phyloP scores from a whole-genome alignment of 805 yeast genomes.

The Metschnikowia colocasiae region DNA sequence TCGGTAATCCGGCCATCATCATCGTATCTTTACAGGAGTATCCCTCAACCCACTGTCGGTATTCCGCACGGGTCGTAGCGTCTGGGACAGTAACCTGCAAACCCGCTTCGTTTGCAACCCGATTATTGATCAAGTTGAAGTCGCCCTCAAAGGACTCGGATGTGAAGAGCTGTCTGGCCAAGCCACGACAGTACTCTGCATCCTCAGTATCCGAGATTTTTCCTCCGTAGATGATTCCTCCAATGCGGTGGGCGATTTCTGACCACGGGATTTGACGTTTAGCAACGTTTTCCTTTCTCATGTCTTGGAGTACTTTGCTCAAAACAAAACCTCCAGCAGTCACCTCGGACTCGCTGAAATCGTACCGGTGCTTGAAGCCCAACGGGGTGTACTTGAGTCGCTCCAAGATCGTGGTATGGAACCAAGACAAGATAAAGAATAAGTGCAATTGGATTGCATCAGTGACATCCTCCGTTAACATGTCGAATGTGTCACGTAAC shows the following conservation, averaged over 20 bases:
- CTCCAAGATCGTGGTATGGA: slow-evolving; percentile 60
- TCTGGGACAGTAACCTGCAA: slow-evolving; percentile 45
- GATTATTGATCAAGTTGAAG: slow-evolving; percentile 41
- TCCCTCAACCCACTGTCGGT: slow-evolving; percentile 45
- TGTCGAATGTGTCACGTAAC: slow-evolving; percentile 37
- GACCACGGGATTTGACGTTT: slow-evolving; percentile 47
- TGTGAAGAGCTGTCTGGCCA: slow-evolving; percentile 40
- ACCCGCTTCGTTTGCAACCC: slow-evolving; percentile 12
- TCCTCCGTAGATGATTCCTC: slow-evolving; percentile 63
- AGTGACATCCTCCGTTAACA: neutral
- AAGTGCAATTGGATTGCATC: slow-evolving; percentile 27
- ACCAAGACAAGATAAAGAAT: slow-evolving; percentile 61
- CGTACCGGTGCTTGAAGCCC: slow-evolving; percentile 61
- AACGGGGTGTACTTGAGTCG: slow-evolving; percentile 56
- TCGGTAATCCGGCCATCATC: slow-evolving; percentile 50
- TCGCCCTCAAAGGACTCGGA: slow-evolving; percentile 36
- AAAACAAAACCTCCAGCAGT: slow-evolving; percentile 45
- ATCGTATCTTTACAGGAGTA: slow-evolving; percentile 55
- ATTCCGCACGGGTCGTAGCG: slow-evolving; percentile 31
- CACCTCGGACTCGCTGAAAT: slow-evolving; percentile 72
- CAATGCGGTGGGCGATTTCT: slow-evolving; percentile 46
- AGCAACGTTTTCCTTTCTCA: slow-evolving; percentile 1
- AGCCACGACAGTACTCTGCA: slow-evolving; percentile 25
- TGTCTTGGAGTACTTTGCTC: slow-evolving; percentile 33
- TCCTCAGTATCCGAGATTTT: slow-evolving; percentile 48